Evolutionary conservation across 495 filamentous ascomycete species (phyloP), one percentile per base, ranked within the genome.

Genomic region (Aspergillus sclerotioniger): DNA sequence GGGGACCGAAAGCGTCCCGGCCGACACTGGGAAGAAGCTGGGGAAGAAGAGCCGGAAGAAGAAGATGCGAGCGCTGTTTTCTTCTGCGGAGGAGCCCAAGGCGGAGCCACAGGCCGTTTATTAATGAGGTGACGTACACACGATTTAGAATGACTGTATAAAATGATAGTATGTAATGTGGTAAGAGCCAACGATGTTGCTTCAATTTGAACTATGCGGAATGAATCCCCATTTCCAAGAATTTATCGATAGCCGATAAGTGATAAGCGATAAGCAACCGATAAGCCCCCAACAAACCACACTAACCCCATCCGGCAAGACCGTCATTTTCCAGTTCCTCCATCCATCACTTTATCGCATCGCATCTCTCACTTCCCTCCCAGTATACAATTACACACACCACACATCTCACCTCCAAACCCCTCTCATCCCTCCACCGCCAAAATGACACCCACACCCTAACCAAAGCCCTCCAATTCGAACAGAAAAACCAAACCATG

Each of bases 401-500:
- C 46, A 5, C 10, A 15, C 15, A 29, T n/a, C 8, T 0, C 46
- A 20, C 17, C 45, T 6, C 45, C 45, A 29, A 49, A 29, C 28
- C 19, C 9, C 44, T 1, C 13, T 8, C 39, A 31, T 10, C 16
- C 28, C 32, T 9, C 17, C 20, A 8, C 56, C 21, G 31, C 12
- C 20, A 50, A 50, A 50, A 50, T 50, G 47, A 13, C 47, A 17
- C 44, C 44, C 16, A 33, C 39, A 17, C 10, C 17, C 28, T 20
- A 19, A 51, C 35, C 17, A 57, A 48, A 51, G 71, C 28, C 48
- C 70, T 75, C 62, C 50, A 68, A n/a, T 78, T 78, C 44, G 72
- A 74, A 33, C 74, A 70, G 51, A 74, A 73, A 56, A 77, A 78
- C 55, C 49, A 74, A 43, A 54, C 71, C 44, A 71, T 75, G 35